phyloP scores from a whole-genome alignment of 768 basidiomycete species.

The Trametes villosa region DNA sequence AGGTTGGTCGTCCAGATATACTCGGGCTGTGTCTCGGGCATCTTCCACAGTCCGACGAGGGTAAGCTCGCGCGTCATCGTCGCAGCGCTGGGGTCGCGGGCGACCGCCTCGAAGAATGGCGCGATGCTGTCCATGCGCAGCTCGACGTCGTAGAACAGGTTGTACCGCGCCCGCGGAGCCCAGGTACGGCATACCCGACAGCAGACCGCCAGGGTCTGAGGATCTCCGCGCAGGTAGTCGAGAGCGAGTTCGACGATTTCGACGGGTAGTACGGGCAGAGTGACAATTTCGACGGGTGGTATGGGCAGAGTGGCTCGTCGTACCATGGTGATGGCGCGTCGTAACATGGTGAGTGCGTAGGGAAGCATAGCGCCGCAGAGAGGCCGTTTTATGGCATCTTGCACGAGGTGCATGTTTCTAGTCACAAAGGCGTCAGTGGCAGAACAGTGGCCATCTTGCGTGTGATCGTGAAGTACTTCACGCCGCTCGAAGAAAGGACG shows the following conservation, averaged over 20 bases:
- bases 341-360: too few relatives aligned
- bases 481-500: not conserved
- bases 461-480: too few relatives aligned
- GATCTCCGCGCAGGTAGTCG: conserved; percentile 26
- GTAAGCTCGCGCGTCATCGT: conserved; percentile 19
- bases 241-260: conserved; percentile 29
- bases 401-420: not conserved
- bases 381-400: not conserved
- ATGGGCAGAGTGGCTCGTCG: too few relatives aligned
- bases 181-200: conserved; percentile 22
- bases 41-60: not conserved
- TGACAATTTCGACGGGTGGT: too few relatives aligned
- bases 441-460: not conserved
- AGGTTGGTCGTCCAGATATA: not conserved
- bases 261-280: conserved; percentile 12
- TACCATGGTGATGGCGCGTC: too few relatives aligned
- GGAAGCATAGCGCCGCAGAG: not conserved
- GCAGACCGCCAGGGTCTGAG: conserved; percentile 19
- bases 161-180: conserved; percentile 22
- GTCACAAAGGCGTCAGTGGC: not conserved
- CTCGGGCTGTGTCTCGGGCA: not conserved
- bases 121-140: conserved; percentile 3
- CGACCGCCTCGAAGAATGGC: conserved; percentile 6
- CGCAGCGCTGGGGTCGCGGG: conserved; percentile 13
- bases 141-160: conserved; percentile 18